Evolutionary conservation across 441 rosid species (phyloP).

Genomic region (Corymbia calophylla): DNA sequence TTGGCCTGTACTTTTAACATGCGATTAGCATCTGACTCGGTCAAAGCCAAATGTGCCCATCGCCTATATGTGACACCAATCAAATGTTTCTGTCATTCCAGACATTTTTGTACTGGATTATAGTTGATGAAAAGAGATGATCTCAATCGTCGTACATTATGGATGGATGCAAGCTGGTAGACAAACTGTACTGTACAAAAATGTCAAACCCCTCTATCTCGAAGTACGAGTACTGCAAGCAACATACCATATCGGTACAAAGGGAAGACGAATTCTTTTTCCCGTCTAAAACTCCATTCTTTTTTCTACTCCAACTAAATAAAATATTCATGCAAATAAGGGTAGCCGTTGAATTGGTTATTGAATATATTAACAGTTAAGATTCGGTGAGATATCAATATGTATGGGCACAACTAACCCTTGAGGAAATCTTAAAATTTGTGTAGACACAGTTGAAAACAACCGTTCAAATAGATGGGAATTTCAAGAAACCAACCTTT

Average conservation of each 20-base stretch:
- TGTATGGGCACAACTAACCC: neutral
- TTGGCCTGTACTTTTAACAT: neutral
- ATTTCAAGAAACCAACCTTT: too few species aligned
- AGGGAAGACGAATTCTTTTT: neutral
- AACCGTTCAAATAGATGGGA: neutral
- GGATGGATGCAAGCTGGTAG: neutral
- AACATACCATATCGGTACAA: neutral
- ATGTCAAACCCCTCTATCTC: neutral
- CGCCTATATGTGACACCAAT: neutral
- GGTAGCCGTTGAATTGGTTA: neutral
- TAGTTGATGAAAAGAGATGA: neutral
- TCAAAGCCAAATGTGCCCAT: neutral
- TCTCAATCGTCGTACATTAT: neutral
- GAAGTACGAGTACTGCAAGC: neutral
- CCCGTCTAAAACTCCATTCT: neutral
- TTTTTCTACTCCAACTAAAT: neutral
- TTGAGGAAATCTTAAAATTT: neutral
- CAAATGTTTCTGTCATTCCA: neutral
- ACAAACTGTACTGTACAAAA: neutral
- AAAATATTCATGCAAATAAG: neutral
- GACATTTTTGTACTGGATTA: neutral
- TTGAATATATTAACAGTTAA: neutral
- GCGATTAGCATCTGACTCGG: neutral
- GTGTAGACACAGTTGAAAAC: neutral
- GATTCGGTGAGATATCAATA: neutral